Percentiles rank a stretch among this genome's conserved stretches.
These are phyloP conservation scores for Tetrapisispora fleetii DNA, from an alignment of 805 yeast species.

Conservation along the genomic window DNA sequence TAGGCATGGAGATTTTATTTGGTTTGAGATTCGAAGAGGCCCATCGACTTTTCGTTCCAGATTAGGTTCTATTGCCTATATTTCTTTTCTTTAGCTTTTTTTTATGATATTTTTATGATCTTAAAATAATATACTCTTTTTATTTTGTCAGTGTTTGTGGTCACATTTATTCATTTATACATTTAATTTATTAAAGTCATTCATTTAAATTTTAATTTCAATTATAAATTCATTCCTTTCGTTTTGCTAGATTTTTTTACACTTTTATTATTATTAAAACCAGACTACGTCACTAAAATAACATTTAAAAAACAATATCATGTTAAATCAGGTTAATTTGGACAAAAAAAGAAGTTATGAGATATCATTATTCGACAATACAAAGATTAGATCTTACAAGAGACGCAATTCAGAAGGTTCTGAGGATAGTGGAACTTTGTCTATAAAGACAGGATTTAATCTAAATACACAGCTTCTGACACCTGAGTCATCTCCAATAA, in stretches of 20 bases:
- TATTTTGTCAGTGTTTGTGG: not conserved
- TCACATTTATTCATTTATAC: not conserved
- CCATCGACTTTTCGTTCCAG: not conserved
- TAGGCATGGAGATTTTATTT: too few species aligned
- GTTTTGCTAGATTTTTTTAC: not conserved
- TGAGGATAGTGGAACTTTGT: not conserved
- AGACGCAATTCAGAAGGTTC: conserved; percentile 2
- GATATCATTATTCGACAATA: conserved; percentile 4
- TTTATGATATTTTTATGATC: not conserved
- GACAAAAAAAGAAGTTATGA: conserved; percentile 13
- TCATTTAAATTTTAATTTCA: not conserved
- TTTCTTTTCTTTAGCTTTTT: not conserved
- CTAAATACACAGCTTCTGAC: not conserved
- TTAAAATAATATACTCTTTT: not conserved
- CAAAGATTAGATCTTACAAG: conserved; percentile 6
- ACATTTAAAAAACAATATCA: not conserved
- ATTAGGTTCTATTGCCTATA: not conserved
- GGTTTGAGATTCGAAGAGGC: too few species aligned
- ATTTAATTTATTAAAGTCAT: not conserved
- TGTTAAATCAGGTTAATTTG: not conserved
- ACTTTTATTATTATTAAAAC: not conserved
- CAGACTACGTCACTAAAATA: not conserved
- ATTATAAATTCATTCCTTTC: not conserved
- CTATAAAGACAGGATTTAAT: not conserved
- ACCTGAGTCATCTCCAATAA: conserved; percentile 4